Conservation (phyloP, 257 asterid species). For the Solanum commersonii region DNA sequence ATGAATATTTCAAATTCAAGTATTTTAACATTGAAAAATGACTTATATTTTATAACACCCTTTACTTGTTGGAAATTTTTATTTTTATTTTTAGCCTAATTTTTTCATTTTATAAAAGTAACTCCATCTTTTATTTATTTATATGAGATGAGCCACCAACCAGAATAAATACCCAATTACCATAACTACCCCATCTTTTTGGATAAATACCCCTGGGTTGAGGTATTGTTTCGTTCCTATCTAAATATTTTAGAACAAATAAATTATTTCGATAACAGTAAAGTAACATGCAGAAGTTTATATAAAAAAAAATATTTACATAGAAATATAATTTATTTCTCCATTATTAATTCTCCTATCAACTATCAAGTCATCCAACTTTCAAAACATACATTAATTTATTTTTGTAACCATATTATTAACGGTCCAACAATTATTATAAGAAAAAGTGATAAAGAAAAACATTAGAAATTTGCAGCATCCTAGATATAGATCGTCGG, state of each 20-base stretch:
- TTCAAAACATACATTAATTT: too few species aligned
- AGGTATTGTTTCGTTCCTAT: background rate
- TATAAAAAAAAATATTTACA: too few species aligned
- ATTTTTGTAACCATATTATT: background rate
- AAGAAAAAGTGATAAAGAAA: background rate
- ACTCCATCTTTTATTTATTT: background rate
- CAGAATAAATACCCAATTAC: background rate
- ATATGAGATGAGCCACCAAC: background rate
- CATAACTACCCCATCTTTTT: background rate
- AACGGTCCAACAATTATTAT: background rate
- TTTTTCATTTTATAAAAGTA: background rate
- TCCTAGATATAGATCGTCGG: background rate
- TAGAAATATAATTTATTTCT: too few species aligned
- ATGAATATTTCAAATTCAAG: background rate
- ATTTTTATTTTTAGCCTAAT: background rate
- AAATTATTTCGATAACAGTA: too few species aligned
- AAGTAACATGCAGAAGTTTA: too few species aligned
- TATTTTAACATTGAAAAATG: background rate
- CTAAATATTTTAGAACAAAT: background rate
- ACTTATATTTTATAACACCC: background rate
- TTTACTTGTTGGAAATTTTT: background rate
- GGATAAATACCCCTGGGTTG: background rate
- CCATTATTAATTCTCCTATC: too few species aligned
- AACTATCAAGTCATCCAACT: too few species aligned
- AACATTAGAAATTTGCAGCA: background rate